Evolutionary conservation across 192 early-diverging fungal genomes (phyloP), one percentile per base, ranked within the genome.

Genomic region (Allomyces macrogynus): DNA sequence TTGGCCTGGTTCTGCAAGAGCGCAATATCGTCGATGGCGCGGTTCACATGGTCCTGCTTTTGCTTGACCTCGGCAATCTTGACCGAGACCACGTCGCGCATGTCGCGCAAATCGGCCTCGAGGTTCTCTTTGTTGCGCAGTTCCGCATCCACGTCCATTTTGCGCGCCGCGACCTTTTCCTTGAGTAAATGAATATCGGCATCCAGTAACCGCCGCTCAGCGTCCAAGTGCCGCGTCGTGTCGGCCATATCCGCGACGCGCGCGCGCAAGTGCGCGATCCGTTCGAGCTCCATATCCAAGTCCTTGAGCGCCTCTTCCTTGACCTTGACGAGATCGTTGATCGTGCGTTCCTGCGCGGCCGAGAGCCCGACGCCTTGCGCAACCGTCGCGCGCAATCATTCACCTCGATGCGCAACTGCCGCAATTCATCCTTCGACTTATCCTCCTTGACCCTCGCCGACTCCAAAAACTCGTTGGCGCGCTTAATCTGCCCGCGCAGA

Each of bases 361-460:
- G 73, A 77, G 12, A 84, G 71, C n/a, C 77, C 79, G 42, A 84
- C 82, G 0, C 82, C 82, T 65, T 83, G 82, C 65, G 77, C 77
- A 32, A 84, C 44, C 0, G 80, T 81, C 5, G 71, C 67, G 54
- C 65, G 70, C 54, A 84, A 32, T 69, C 72, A 32, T 68, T 26
- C n/a, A 84, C 72, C 25, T 84, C 82, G n/a, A 67, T 62, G 60
- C 69, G 67, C 54, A 84, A 68, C 62, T 74, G 73, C 23, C 81
- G 65, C 44, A 84, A 65, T 62, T 84, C 80, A 54, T 77, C 77
- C 54, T 78, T 77, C 23, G 72, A 40, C 10, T 63, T 62, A 44
- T 84, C 82, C 70, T 84, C 82, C 23, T 69, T 65, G 62, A 72
- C 69, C 44, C 70, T 72, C 62, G 67, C 72, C 16, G 68, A 25